Base-by-base conservation (phyloP, 306 rosid genomes). In the Cucurbita pepo region DNA sequence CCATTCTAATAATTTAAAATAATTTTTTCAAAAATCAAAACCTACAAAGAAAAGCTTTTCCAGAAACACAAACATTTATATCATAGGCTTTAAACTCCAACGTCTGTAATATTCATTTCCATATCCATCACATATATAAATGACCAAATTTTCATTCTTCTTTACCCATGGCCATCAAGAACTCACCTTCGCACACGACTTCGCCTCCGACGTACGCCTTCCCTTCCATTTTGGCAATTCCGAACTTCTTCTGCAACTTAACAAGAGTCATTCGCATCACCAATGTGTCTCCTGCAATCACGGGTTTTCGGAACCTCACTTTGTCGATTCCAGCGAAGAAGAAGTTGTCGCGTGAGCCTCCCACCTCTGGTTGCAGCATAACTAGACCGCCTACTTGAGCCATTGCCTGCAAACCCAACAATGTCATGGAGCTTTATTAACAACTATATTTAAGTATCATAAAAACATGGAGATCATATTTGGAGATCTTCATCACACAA, bases 311-410 rank as follows among this genome's bases (percentile, higher is more conserved):
- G 72, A 93, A 93, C 75, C 97, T 81, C 70, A 88, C 96, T 88
- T 85, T 90, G 84, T 93, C 98, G 38, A 93, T 88, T 77, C 97
- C 98, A 5, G 93, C 97, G 55, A 93, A 90, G 90, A 90, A 88
- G 91, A 93, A 93, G 70, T 81, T 87, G 3, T 85, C 88, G 3
- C 87, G 93, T 62, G 96, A 90, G 21, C 96, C 93, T 73, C 98
- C 98, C 61, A 87, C 93, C 72, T 92, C 96, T 8, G 93, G 96
- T 81, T 88, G 92, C 86, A 88, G 81, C 96, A 92, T 92, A 25
- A 90, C 90, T 73, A 93, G 73, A 69, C 96, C 98, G 50, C 98
- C 98, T 72, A 87, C 96, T 77, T 93, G 98, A 56, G 98, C 98
- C 96, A 93, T 79, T 82, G 98, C 98, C 98, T 90, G 44, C 4